These are phyloP conservation scores for Craspedostauros australis DNA, from an alignment of 108 stramenopile species.

Conservation along the genomic window DNA sequence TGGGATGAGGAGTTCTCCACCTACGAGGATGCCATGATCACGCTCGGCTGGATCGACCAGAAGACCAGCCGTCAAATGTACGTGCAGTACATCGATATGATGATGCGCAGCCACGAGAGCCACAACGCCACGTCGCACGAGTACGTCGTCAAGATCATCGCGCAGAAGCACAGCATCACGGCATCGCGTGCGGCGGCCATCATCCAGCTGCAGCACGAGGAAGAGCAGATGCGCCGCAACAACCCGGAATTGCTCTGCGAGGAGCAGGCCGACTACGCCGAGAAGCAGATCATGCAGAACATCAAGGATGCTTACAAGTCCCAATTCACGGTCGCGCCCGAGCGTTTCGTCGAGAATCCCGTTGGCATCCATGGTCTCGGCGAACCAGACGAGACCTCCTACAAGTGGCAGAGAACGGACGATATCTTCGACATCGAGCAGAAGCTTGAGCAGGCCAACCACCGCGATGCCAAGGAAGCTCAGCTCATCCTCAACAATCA, in stretches of 20 bases:
- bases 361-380: constrained; percentile 45
- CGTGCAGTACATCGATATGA: constrained; percentile 54
- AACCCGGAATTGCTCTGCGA: constrained; percentile 23
- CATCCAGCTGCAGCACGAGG: constrained; percentile 73
- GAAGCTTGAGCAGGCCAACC: constrained; percentile 33
- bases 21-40: constrained; percentile 62
- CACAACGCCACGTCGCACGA: constrained; percentile 67
- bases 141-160: constrained; percentile 67
- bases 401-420: constrained; percentile 29
- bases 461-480: constrained; percentile 53
- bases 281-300: constrained; percentile 30
- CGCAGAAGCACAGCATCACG: constrained; percentile 66
- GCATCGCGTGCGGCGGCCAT: constrained; percentile 63
- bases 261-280: constrained; percentile 48
- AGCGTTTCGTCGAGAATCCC: constrained; percentile 70
- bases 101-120: constrained; percentile 28
- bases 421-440: constrained; percentile 70
- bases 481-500: constrained; percentile 47
- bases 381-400: constrained; percentile 34
- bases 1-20: constrained; percentile 60
- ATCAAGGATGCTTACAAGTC: constrained; percentile 35
- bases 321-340: too few species aligned
- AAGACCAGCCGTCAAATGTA: constrained; percentile 53
- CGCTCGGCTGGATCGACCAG: constrained; percentile 61
- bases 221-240: constrained; percentile 52